Conservation (phyloP, 345 rosid genomes). For the Angophora floribunda region DNA sequence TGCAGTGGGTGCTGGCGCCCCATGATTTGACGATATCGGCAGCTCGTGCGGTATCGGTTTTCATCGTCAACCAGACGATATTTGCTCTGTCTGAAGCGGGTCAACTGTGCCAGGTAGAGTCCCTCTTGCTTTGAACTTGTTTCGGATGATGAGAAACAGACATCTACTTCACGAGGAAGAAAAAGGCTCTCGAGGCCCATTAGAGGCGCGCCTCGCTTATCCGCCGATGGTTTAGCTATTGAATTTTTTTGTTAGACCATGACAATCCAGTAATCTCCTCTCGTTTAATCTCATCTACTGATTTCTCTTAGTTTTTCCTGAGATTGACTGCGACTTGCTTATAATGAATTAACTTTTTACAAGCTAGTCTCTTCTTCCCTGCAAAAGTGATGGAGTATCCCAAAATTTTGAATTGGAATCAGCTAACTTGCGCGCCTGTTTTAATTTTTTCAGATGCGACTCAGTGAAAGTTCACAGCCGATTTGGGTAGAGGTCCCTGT, state of each 20-base stretch:
- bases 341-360: neutral
- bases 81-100: slow-evolving; percentile 55
- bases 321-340: neutral
- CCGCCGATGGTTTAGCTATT: neutral
- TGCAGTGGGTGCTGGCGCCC: slow-evolving; percentile 64
- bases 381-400: neutral
- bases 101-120: slow-evolving; percentile 41
- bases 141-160: neutral
- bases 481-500: slow-evolving; percentile 43
- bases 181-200: neutral
- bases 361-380: neutral
- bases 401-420: neutral
- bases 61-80: slow-evolving; percentile 53
- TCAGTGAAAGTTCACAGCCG: slow-evolving; percentile 43
- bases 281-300: neutral
- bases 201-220: neutral
- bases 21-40: slow-evolving; percentile 40
- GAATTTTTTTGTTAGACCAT: neutral
- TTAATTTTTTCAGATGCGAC: slow-evolving; percentile 33
- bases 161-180: neutral
- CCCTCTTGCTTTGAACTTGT: neutral
- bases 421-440: neutral
- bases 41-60: slow-evolving; percentile 33
- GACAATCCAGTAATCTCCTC: neutral
- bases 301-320: neutral